Evolutionary conservation across 495 filamentous ascomycete genomes (phyloP), one percentile per base, ranked within the genome.

Genomic region (Xylaria bambusicola): DNA sequence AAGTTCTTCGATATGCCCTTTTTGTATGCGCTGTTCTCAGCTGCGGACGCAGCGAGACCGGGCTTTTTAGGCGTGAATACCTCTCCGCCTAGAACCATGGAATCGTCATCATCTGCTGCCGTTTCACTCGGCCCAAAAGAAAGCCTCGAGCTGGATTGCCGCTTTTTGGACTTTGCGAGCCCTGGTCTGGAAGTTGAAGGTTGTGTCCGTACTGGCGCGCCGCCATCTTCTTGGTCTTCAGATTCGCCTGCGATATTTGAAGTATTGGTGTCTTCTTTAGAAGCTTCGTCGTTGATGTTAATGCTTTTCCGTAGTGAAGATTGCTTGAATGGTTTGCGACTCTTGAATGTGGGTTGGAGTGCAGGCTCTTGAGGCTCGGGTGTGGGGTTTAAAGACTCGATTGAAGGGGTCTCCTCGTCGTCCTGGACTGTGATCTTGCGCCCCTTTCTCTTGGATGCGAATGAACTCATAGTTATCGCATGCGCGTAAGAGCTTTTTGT

Each of bases 361-460:
- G 64, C 63, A 6, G 66, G 67, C 56, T 66, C 73, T 40, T 72
- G 68, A 10, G 61, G 56, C 50, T 73, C 69, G 46, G 69, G 69
- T 51, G 66, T 62, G 21, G 64, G 68, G 17, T 66, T 72, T 42
- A 70, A 41, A 1, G 68, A 55, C 23, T 64, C 53, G 26, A 52
- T 31, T 44, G 48, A 56, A 29, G 58, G 69, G 38, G 44, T 23
- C 38, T 66, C 67, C 10, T 88, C 84, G 46, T 88, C 85, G 36
- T 88, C 87, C 59, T 86, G 81, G 0, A 83, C 82, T 20, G 84
- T 85, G 62, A 95, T 86, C 70, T 89, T 88, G 56, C 88, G 85
- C 23, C 89, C 80, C 63, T 90, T 90, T 51, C 90, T 84, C 61
- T 88, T 86, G 29, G 84, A 82, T 6, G 77, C 79, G 62, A 91